Conservation (phyloP, 306 rosid species). For the Prunus fruticosa region DNA sequence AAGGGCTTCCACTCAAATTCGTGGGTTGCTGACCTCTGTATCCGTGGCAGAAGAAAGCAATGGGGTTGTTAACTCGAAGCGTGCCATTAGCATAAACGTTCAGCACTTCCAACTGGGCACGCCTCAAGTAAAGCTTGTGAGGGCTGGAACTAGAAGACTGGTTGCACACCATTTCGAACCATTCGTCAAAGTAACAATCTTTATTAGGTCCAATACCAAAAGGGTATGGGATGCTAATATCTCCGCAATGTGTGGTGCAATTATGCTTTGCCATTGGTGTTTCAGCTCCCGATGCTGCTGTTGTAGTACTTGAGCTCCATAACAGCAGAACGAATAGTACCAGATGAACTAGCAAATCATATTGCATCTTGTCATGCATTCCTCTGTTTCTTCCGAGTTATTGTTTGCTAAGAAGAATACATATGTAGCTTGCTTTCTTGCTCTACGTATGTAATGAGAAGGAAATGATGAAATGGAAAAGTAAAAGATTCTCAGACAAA, state of each 20-base stretch:
- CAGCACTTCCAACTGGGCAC: not conserved
- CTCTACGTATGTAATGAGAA: too few relatives aligned
- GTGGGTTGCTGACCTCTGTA: not conserved
- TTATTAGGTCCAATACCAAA: constrained; percentile 8
- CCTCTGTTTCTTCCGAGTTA: not conserved
- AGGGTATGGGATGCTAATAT: constrained; percentile 12
- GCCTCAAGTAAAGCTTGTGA: not conserved
- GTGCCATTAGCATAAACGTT: not conserved
- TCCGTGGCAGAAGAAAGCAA: not conserved
- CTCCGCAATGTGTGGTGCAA: not conserved
- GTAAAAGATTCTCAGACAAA: too few relatives aligned
- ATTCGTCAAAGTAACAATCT: constrained; percentile 4
- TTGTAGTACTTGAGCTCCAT: not conserved
- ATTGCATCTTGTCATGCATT: not conserved
- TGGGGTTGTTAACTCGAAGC: not conserved
- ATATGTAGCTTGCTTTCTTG: too few relatives aligned
- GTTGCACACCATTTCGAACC: constrained; percentile 15
- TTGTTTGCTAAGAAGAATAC: too few relatives aligned
- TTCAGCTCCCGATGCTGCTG: not conserved
- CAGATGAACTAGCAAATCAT: not conserved
- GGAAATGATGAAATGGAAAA: too few relatives aligned
- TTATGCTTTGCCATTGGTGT: not conserved
- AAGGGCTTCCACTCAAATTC: constrained; percentile 26
- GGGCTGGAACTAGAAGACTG: not conserved
- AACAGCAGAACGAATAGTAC: not conserved